A percentile compares a stretch with the other conserved stretches of the same genome.
phyloP scores from a whole-genome alignment of 2,329 filamentous ascomycete species.

The Purpureocillium lavendulum region DNA sequence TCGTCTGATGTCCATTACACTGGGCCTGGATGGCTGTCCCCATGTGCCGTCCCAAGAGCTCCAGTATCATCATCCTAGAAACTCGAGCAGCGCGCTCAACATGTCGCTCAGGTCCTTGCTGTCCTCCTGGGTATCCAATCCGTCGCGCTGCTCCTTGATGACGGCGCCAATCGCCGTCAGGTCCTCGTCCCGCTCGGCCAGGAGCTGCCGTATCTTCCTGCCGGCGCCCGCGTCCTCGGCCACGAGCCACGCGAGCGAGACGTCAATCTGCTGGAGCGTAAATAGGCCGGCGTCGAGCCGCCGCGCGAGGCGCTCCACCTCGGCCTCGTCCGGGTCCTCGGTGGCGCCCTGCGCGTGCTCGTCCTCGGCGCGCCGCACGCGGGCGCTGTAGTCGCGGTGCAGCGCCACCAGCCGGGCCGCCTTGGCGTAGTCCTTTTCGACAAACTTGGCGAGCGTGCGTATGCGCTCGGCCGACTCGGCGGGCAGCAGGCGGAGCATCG shows the following conservation, averaged over 20 bases:
- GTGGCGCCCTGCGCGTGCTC: constrained; percentile 25
- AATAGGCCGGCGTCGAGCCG: constrained; percentile 80
- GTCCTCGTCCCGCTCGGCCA: constrained; percentile 61
- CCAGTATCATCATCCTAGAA: constrained; percentile 36
- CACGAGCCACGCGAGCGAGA: constrained; percentile 80
- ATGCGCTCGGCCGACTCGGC: constrained; percentile 72
- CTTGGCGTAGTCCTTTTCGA: constrained; percentile 91
- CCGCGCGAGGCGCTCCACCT: constrained; percentile 64
- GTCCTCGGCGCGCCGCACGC: constrained; percentile 50
- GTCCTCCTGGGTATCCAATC: constrained; percentile 47
- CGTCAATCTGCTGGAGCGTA: constrained; percentile 73
- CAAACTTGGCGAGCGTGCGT: constrained; percentile 82
- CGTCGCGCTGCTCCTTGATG: constrained; percentile 51
- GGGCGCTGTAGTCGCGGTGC: constrained; percentile 58
- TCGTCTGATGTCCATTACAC: no score
- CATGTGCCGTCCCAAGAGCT: no score
- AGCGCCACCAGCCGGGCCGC: constrained; percentile 62
- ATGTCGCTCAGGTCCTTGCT: constrained; percentile 51
- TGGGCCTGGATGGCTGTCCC: no score
- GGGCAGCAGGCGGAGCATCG: constrained; percentile 71
- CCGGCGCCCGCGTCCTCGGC: constrained; percentile 78
- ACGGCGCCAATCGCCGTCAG: constrained; percentile 56
- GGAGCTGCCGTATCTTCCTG: constrained; percentile 50
- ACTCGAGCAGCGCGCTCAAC: constrained; percentile 43
- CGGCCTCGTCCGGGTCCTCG: constrained; percentile 39